Base-by-base conservation (phyloP, 1,284 basidiomycete genomes). In the Trichosporon faecale region DNA sequence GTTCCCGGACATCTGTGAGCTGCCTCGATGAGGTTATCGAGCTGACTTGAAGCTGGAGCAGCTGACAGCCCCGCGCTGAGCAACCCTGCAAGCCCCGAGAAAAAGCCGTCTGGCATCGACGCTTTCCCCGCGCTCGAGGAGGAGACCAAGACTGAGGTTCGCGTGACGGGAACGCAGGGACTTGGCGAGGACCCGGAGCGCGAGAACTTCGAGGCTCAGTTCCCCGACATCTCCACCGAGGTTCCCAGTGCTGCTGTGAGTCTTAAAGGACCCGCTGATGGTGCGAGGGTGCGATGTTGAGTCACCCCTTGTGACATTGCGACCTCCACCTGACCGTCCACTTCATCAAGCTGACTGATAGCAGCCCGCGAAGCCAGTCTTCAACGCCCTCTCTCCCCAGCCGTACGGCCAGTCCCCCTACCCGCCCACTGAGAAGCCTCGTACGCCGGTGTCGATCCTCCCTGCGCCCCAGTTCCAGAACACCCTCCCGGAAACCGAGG, bases 201-300 rank as follows among this genome's bases (percentile, higher is more conserved):
- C 73, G 92, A 93, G 76, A 89, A 92, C 83, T 98, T 98, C 76
- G 91, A 96, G 85, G 91, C 86, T 79, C 89, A 93, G 74, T 98
- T 96, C 84, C 95, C 95, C 0, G 94, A 94, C 76, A 87, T 98
- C 70, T 89, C 90, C 66, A 85, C 79, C 27, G 82, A 83, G 72
- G 68, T 79, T 3, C 33, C 66, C 33, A 21, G 31, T 25, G 44
- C 27, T 14, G 64, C 70, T 31, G 70, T 72, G 52, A 68, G 65
- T 69, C 16, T 11, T 14, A 9, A 44, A 12, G 40, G 29, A n/a
- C 44, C 25, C 14, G 37, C 52, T 9, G 57, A n/a, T 33, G 21
- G 4, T 18, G n/a, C 23, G 27, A 25, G 29, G 23, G 6, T 27
- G 18, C 33, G 7, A 72, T 76, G 46, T 60, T 46, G 61, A 14